Evolutionary conservation across 805 yeast genomes (phyloP), one percentile per base, ranked within the genome.

Genomic region (Candida fluviatilis): DNA sequence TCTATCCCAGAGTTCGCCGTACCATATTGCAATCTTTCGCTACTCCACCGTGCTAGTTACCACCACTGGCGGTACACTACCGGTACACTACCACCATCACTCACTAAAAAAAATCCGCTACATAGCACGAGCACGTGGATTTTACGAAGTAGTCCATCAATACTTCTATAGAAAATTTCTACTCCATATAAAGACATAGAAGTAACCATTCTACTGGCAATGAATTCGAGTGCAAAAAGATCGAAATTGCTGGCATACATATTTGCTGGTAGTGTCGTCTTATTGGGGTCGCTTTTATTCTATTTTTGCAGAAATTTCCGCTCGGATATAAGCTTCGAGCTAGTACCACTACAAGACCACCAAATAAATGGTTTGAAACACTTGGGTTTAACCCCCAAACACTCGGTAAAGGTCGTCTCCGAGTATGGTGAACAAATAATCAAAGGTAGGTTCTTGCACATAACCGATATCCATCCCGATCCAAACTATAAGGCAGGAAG

Each of bases 401-500:
- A 46, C 4, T 62, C 66, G 1, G 51, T 66, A 4, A 41, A 46
- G 7, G 38, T 64, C 13, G 38, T 41, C 4, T 48, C 55, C 2
- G 54, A 52, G 8, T 47, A 50, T 19, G 57, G 58, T 16, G 45
- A 51, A 18, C 50, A 55, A 38, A 54, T 53, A 3, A 51, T 82
- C 11, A 84, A 82, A 49, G 96, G 96, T 1, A 62, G 93, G 38
- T 88, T 87, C 52, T 61, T 87, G n/a, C 95, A 88, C 52, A 71
- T 87, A 18, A 87, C 95, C 0, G 96, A 87, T 55, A 68, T 88
- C 43, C 96, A 87, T 53, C 95, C 95, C 0, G 96, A 87, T 58
- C 80, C 79, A 13, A 65, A 65, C 51, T 85, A 83, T 52, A 57
- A 62, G 29, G 68, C 59, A 11, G 86, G 84, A 3, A 56, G 78